Base-by-base conservation (phyloP, 345 rosid species). In the Angophora floribunda region DNA sequence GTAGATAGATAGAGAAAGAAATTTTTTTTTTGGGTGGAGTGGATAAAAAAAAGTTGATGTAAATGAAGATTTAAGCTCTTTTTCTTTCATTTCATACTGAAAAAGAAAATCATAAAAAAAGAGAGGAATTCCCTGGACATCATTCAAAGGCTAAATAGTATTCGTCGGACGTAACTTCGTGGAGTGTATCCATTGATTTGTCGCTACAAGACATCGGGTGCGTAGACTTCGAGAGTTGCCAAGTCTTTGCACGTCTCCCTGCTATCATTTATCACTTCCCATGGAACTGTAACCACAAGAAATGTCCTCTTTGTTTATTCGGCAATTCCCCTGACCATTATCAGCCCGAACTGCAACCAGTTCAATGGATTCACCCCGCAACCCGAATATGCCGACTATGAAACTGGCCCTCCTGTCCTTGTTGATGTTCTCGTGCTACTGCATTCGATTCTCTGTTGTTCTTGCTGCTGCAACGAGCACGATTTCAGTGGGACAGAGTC, bases 221-320 rank as follows among this genome's bases (percentile, higher is more conserved):
- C 75, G 41, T 13, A n/a, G 17, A 15, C 32, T 30, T 63, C 6
- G 75, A 30, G 30, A 28, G 16, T 6, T n/a, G 36, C 75, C 61
- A n/a, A 63, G 75, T 63, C 75, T n/a, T 14, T n/a, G 41, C 41
- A 7, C 9, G 41, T n/a, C 41, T 14, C 75, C 16, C 19, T n/a
- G 36, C 36, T 30, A 0, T 65, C 75, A n/a, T 30, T 30, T 15
- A n/a, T 65, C 75, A 63, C 75, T 65, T 65, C 36, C 75, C 75
- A 2, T 3, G 75, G 0, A 65, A 4, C 7, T 65, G 75, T n/a
- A 3, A 1, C 41, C 32, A n/a, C 19, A n/a, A 3, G 41, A 0
- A 65, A 4, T 36, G 75, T n/a, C 1, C 32, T 14, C 75, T n/a
- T 3, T 65, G 75, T n/a, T 65, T 65, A 36, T 14, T 65, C 32